Evolutionary conservation across 2,329 filamentous ascomycete genomes (phyloP), one percentile per base, ranked within the genome.

Genomic region (Pezicula neosporulosa): DNA sequence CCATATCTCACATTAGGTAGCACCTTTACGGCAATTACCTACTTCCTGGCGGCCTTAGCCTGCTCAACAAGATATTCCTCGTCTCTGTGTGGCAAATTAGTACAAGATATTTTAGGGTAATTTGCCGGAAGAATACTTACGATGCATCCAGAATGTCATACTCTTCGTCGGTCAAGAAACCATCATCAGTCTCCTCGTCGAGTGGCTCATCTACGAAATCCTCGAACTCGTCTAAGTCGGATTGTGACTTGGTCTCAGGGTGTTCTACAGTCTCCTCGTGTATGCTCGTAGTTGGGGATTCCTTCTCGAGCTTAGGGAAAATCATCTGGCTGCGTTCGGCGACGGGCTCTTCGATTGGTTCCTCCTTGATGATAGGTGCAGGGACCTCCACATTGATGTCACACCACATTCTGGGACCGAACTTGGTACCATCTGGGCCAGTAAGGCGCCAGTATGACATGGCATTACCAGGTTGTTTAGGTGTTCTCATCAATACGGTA

Each of bases 361-460:
- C 65, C 60, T 74, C 67, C 56, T 70, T 65, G 28, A 65, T 43
- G 33, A 56, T 48, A 42, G 56, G 47, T 21, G 44, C 61, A 24
- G 67, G 66, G 46, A 66, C 62, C 60, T 77, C 73, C 59, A 97
- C 90, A 47, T 83, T 81, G 56, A 99, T 83, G 59, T 97, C 91
- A 66, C 93, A 97, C 93, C 93, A 99, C 44, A 99, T 77, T 64
- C 91, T 89, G 73, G 97, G 89, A 37, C 94, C 94, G 59, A 97
- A 97, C 58, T 90, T 87, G 57, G 80, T 76, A 21, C 92, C 92
- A 51, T 90, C 85, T 7, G 84, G 78, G 53, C 89, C 85, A 61
- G 92, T 95, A 59, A 99, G 76, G 56, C 93, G 91, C 94, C 94
- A 99, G 79, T 97, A 97, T 2, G 94, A 97, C 64, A 96, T 94